Evolutionary conservation across 2,329 filamentous ascomycete species (phyloP).

Genomic region (Pseudocercospora eumusae): DNA sequence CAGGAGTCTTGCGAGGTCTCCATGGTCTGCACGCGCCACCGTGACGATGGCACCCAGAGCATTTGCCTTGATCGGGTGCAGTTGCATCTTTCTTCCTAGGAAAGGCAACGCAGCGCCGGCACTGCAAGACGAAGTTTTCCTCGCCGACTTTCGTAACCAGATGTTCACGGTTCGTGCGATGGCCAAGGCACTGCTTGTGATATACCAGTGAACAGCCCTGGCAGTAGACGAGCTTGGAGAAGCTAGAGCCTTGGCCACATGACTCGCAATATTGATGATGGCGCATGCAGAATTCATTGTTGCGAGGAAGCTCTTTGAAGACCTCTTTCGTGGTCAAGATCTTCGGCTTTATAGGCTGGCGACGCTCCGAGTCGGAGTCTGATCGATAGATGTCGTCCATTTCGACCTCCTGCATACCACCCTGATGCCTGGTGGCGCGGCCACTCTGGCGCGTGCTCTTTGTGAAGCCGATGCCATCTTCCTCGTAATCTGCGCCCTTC

Average conservation of each 20-base stretch:
- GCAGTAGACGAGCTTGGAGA: conserved; percentile 76
- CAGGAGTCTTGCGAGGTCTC: conserved; percentile 67
- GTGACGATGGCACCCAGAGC: conserved; percentile 66
- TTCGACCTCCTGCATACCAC: conserved; percentile 56
- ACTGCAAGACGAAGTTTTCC: conserved; percentile 83
- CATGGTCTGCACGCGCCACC: conserved; percentile 75
- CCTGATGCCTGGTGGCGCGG: conserved; percentile 48
- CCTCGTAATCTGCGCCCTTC: not conserved
- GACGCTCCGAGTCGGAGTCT: conserved; percentile 44
- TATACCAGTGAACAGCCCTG: conserved; percentile 86
- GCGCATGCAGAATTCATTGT: conserved; percentile 66
- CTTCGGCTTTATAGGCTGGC: conserved; percentile 51
- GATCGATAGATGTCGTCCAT: conserved; percentile 59
- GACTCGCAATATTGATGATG: conserved; percentile 73
- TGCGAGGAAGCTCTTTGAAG: conserved; percentile 64
- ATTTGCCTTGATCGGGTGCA: conserved; percentile 70
- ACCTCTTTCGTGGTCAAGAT: conserved; percentile 66
- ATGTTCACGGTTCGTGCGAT: conserved; percentile 74
- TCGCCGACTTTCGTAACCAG: conserved; percentile 80
- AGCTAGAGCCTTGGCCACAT: conserved; percentile 63
- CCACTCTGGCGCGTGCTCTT: conserved; percentile 46
- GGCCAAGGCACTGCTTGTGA: conserved; percentile 80
- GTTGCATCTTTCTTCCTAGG: conserved; percentile 67
- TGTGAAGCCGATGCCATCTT: conserved; percentile 7
- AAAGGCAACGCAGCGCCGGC: conserved; percentile 75